These are phyloP conservation scores for Debaryomyces udenii DNA, from an alignment of 1,139 yeast species.

Conservation along the genomic window DNA sequence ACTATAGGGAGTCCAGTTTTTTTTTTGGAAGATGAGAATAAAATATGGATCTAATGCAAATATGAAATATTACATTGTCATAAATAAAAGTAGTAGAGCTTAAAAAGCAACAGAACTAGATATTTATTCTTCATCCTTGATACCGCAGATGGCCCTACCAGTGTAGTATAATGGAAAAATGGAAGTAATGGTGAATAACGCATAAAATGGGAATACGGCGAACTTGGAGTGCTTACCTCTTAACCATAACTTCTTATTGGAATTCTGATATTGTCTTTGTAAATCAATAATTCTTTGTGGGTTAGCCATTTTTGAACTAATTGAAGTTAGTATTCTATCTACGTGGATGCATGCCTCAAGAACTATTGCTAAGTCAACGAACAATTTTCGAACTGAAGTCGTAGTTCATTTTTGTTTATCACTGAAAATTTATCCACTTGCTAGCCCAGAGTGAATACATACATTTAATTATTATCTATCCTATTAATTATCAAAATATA, in stretches of 20 bases:
- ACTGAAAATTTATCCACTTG: no score
- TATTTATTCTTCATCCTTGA: slow-evolving; percentile 51
- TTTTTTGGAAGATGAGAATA: slow-evolving; percentile 6
- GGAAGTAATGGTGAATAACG: slow-evolving; percentile 74
- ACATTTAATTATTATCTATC: slow-evolving; percentile 3
- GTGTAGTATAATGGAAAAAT: slow-evolving; percentile 72
- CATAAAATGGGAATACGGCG: slow-evolving; percentile 87
- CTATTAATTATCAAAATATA: slow-evolving; percentile 6
- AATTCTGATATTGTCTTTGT: slow-evolving; percentile 74
- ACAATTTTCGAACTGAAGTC: slow-evolving; percentile 20
- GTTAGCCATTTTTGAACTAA: slow-evolving; percentile 14
- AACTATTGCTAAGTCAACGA: no score
- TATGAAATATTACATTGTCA: not conserved
- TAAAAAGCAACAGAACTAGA: not conserved
- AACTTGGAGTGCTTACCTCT: slow-evolving; percentile 75
- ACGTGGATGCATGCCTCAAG: no score
- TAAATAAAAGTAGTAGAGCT: slow-evolving; percentile 4
- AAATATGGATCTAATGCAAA: slow-evolving; percentile 8
- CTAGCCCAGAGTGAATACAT: slow-evolving; percentile 6
- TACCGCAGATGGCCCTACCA: slow-evolving; percentile 76
- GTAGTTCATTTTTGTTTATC: no score
- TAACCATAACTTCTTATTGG: slow-evolving; percentile 76
- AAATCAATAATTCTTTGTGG: slow-evolving; percentile 71
- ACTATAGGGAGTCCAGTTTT: not conserved
- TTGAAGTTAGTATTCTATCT: slow-evolving; percentile 14